phyloP scores from a whole-genome alignment of 2,329 filamentous ascomycete genomes.

The Colletotrichum destructivum region DNA sequence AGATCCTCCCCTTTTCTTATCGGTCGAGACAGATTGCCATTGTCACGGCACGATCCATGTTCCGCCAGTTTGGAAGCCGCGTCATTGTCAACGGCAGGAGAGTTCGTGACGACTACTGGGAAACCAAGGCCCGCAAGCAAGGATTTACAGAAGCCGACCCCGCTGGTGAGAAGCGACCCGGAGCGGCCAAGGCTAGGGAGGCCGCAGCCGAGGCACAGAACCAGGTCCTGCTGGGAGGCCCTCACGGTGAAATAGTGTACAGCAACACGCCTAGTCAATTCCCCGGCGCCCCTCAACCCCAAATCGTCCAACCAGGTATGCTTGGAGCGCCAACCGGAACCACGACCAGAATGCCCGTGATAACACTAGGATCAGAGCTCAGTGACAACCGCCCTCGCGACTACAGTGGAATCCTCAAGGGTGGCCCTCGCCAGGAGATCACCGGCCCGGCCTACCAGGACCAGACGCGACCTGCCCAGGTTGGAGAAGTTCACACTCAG shows the following conservation, averaged over 20 bases:
- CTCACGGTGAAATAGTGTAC: constrained; percentile 91
- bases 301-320: constrained; percentile 81
- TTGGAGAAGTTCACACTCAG: constrained; percentile 86
- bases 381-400: constrained; percentile 84
- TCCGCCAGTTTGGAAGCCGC: constrained; percentile 95
- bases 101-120: constrained; percentile 99
- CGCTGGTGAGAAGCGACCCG: constrained; percentile 95
- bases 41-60: constrained; percentile 98
- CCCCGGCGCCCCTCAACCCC: constrained; percentile 76
- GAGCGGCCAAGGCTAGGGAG: constrained; percentile 89
- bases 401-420: constrained; percentile 82
- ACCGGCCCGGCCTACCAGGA: constrained; percentile 91
- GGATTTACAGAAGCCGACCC: constrained; percentile 98
- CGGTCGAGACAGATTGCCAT: constrained; percentile 98
- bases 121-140: constrained; percentile 95
- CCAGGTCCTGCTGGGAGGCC: constrained; percentile 74
- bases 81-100: constrained; percentile 91
- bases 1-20: constrained; percentile 97
- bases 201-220: constrained; percentile 80
- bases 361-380: constrained; percentile 84
- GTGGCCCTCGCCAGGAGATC: constrained; percentile 90
- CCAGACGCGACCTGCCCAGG: constrained; percentile 81
- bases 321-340: constrained; percentile 75
- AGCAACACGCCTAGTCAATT: constrained; percentile 79
- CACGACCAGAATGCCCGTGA: constrained; percentile 84